These are phyloP conservation scores for Myxozyma melibiosi DNA, from an alignment of 805 yeast species.

Conservation along the genomic window DNA sequence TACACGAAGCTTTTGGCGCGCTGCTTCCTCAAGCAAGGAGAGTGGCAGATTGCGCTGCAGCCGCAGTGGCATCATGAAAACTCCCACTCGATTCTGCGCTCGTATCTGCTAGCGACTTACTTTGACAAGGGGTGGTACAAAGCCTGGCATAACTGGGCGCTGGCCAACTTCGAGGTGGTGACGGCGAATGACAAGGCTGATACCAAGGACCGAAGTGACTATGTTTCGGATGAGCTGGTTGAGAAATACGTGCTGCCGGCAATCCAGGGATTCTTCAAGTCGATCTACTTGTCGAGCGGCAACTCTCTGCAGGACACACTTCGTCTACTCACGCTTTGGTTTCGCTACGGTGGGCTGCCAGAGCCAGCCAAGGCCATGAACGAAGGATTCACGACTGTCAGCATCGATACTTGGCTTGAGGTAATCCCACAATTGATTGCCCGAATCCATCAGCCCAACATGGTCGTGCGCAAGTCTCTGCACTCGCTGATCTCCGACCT, in stretches of 20 bases:
- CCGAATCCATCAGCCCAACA: constrained; percentile 93
- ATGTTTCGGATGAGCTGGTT: constrained; percentile 50
- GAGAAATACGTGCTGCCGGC: constrained; percentile 94
- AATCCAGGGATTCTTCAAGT: constrained; percentile 91
- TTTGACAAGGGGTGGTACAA: constrained; percentile 93
- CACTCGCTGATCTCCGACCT: constrained; percentile 79
- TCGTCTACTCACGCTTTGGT: constrained; percentile 89
- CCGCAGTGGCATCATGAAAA: constrained; percentile 69
- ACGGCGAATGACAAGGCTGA: constrained; percentile 52
- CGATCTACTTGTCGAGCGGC: constrained; percentile 82
- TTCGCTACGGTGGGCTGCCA: constrained; percentile 89
- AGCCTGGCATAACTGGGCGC: constrained; percentile 99
- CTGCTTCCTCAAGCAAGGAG: constrained; percentile 96
- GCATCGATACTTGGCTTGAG: constrained; percentile 91
- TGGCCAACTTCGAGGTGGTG: constrained; percentile 94
- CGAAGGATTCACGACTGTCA: constrained; percentile 87
- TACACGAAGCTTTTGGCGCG: constrained; percentile 86
- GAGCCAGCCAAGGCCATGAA: constrained; percentile 89
- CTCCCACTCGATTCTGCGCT: constrained; percentile 76
- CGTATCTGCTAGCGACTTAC: constrained; percentile 90
- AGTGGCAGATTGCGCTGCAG: constrained; percentile 89
- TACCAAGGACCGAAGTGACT: constrained; percentile 24
- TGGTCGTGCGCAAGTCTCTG: constrained; percentile 75
- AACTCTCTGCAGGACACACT: constrained; percentile 91
- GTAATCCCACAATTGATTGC: constrained; percentile 95